These are phyloP conservation scores for Xylariaceae sp. DNA, from an alignment of 2,329 filamentous ascomycete genomes.

Conservation along the genomic window DNA sequence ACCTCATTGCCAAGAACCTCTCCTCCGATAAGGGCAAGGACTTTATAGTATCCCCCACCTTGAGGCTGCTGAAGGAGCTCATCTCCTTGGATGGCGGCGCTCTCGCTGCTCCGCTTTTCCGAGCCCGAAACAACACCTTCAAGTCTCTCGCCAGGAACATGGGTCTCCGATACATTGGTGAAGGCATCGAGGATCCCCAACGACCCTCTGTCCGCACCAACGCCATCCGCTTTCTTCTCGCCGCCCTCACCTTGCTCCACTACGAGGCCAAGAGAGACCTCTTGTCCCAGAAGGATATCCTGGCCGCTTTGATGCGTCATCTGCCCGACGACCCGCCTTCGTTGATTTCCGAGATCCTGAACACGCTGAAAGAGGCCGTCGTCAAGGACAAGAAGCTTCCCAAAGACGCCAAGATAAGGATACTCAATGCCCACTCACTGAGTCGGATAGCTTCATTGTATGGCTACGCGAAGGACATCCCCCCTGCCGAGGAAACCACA, in stretches of 20 bases:
- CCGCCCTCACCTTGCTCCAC: conserved; percentile 74
- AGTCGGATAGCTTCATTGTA: conserved; percentile 70
- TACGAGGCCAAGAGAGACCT: conserved; percentile 76
- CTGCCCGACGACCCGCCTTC: conserved; percentile 74
- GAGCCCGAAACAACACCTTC: conserved; percentile 72
- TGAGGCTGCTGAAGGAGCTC: conserved; percentile 83
- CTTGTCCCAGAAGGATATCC: conserved; percentile 69
- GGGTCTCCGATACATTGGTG: conserved; percentile 59
- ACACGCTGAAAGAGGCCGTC: conserved; percentile 65
- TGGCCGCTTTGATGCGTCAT: conserved; percentile 68
- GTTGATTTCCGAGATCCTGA: conserved; percentile 70
- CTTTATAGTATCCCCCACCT: conserved; percentile 80
- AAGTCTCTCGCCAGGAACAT: conserved; percentile 79
- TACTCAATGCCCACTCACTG: conserved; percentile 72
- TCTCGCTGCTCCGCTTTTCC: conserved; percentile 72
- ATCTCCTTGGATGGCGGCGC: conserved; percentile 80
- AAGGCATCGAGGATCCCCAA: conserved; percentile 58
- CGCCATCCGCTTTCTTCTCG: conserved; percentile 75
- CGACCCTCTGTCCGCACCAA: conserved; percentile 80
- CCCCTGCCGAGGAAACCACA: conserved; percentile 32
- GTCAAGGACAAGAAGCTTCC: conserved; percentile 71
- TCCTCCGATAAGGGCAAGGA: conserved; percentile 79
- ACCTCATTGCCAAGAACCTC: conserved; percentile 74
- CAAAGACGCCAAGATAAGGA: conserved; percentile 67
- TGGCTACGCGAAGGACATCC: conserved; percentile 49